Conservation (phyloP, 2,329 filamentous ascomycete genomes). For the Penicillium sp. region DNA sequence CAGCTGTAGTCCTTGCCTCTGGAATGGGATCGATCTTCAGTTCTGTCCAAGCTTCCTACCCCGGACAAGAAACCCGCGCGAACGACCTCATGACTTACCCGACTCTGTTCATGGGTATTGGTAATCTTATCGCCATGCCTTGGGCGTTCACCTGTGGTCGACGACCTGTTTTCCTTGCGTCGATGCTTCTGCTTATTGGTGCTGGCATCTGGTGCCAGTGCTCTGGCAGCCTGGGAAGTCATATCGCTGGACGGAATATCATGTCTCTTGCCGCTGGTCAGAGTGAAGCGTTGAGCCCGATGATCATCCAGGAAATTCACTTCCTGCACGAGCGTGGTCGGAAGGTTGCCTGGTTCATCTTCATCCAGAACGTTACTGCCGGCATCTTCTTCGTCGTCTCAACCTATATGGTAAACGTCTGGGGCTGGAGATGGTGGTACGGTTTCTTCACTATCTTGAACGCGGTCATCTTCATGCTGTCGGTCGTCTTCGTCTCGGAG, state of each 20-base stretch:
- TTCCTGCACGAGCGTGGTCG: constrained; percentile 18
- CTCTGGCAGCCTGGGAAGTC: constrained; percentile 11
- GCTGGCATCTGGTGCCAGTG: constrained; percentile 17
- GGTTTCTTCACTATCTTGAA: constrained; percentile 15
- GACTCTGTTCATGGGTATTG: constrained; percentile 27
- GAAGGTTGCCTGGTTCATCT: constrained; percentile 16
- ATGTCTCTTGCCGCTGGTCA: constrained; percentile 16
- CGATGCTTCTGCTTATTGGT: constrained; percentile 9
- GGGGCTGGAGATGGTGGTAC: constrained; percentile 20
- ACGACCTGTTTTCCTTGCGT: constrained; percentile 17
- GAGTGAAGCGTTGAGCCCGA: constrained; percentile 12
- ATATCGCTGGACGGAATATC: constrained; percentile 19
- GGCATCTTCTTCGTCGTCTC: constrained; percentile 13
- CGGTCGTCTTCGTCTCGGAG: constrained; percentile 10
- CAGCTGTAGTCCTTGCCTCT: constrained; percentile 27
- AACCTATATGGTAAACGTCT: constrained; percentile 14
- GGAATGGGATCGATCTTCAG: constrained; percentile 43
- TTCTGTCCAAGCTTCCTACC: constrained; percentile 9
- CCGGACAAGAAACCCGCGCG: constrained; percentile 21
- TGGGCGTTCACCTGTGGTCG: constrained; percentile 15
- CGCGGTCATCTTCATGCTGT: constrained; percentile 8
- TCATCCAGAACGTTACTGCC: constrained; percentile 12
- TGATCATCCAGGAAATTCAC: constrained; percentile 16
- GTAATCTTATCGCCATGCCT: constrained; percentile 22
- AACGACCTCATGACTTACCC: constrained; percentile 38